Base-by-base conservation (phyloP, 129 eudicot genomes). In the Erigeron canadensis region DNA sequence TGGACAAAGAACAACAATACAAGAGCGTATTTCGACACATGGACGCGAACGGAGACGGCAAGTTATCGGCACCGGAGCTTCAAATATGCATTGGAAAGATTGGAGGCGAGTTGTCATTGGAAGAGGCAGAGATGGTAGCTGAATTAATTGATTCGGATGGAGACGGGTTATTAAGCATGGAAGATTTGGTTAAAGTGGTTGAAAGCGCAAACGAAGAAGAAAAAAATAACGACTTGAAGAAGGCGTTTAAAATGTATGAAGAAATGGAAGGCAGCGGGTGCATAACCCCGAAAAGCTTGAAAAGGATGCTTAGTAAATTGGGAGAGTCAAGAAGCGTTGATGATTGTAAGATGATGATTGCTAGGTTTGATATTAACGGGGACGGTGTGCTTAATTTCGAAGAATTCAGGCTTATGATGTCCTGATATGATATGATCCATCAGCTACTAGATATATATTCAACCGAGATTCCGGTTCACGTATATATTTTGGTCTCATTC, bases 301-400 rank as follows among this genome's bases (percentile, higher is more conserved):
- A 61, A 72, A 80, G 84, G 63, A 86, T 86, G 89, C 85, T 89
- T 53, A 75, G 88, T 63, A 75, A 82, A 39, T 57, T 89, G 50
- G 96, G 96, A 1, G 84, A 84, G 67, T 60, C 84, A 10, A 78
- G 57, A 73, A 80, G 71, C 15, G 71, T 86, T 53, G 86, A 82
- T 56, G 84, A 82, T 19, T 89, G 96, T 22, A 78, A 79, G 74
- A 8, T 18, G 23, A 89, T 89, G 89, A 89, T 89, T n/a, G 76
- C 81, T 17, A 67, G 37, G 45, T 86, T 81, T 71, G 91, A 85
- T 70, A 70, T 89, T 6, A 77, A 86, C 22, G 92, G 87, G 18
- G 96, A 89, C 58, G 96, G 96, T 8, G 85, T 89, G 5, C 86
- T 83, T 5, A 77, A 69, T 39, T 89, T 89, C 63, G 96, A 89